Base-by-base conservation (phyloP, 1,284 basidiomycete species). In the Moesziomyces sp. region DNA sequence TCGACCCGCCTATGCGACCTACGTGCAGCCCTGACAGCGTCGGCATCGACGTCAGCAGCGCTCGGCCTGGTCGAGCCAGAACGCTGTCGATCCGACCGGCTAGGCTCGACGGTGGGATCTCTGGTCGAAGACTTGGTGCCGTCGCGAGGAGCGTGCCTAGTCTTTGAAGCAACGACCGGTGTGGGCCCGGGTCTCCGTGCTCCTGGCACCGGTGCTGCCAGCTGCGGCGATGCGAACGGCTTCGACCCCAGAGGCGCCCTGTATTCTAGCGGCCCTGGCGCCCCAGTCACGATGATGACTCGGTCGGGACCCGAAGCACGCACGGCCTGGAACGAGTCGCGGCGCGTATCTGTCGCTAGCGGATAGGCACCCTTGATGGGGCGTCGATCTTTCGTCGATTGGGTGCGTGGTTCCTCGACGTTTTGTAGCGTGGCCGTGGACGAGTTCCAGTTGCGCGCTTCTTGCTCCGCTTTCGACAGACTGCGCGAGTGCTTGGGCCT, bases 391-490 rank as follows among this genome's bases (percentile, higher is more conserved):
- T 28, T 62, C 43, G 21, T 35, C 7, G 58, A 24, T 3, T 38
- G 55, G 6, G 52, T 28, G 21, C 59, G 51, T n/a, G 42, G 19
- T 35, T 58, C 59, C 18, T 49, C 50, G 54, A 46, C 55, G 44
- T 50, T 33, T 14, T 58, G 51, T 48, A 48, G 23, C 7, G 56
- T 58, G 3, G 59, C 66, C n/a, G 59, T 50, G 14, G 65, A 61
- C 7, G 58, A 58, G 47, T 50, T 58, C 51, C 56, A 47, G 43
- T 51, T 63, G 46, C 59, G 59, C 47, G 47, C 66, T n/a, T 62
- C 66, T 4, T 43, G 4, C n/a, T 62, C 66, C 11, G 52, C 44
- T 18, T 45, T 61, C 9, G 58, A 53, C 1, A 40, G 13, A 21
- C 19, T 28, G 38, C 59, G 58, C 5, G 51, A 28, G 19, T 58